Conservation (phyloP, 805 yeast genomes). For the Candida silvicultrix region DNA sequence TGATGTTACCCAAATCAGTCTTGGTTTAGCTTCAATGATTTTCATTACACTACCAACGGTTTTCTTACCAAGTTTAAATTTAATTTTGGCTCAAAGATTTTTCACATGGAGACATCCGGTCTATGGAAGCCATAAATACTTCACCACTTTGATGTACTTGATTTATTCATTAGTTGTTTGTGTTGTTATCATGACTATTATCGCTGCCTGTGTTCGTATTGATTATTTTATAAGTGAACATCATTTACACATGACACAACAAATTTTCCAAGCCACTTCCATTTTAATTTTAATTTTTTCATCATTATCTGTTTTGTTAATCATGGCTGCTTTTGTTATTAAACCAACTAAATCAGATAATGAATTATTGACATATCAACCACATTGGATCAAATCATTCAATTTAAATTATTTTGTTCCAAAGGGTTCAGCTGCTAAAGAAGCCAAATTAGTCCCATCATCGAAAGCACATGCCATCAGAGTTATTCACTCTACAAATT, state of each 20-base stretch:
- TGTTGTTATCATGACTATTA: slow-evolving; percentile 58
- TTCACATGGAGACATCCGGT: slow-evolving; percentile 78
- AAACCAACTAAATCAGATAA: slow-evolving; percentile 49
- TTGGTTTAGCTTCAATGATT: slow-evolving; percentile 53
- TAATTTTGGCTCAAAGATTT: slow-evolving; percentile 64
- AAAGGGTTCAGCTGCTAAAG: slow-evolving; percentile 43
- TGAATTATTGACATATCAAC: slow-evolving; percentile 53
- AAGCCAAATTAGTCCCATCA: slow-evolving; percentile 29
- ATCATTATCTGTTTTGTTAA: slow-evolving; percentile 43
- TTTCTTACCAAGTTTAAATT: slow-evolving; percentile 49
- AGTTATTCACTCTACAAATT: slow-evolving; percentile 54
- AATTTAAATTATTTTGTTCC: slow-evolving; percentile 52
- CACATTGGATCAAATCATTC: slow-evolving; percentile 72
- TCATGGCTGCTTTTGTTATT: slow-evolving; percentile 45
- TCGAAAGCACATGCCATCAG: slow-evolving; percentile 39
- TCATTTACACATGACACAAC: slow-evolving; percentile 44
- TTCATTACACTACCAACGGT: slow-evolving; percentile 55
- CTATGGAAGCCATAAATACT: slow-evolving; percentile 45
- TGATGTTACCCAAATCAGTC: slow-evolving; percentile 34
- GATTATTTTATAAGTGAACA: slow-evolving; percentile 41
- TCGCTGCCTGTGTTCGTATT: slow-evolving; percentile 56
- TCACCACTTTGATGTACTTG: slow-evolving; percentile 42
- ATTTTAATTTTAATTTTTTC: slow-evolving; percentile 47
- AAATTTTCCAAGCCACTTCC: slow-evolving; percentile 48
- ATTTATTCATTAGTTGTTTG: slow-evolving; percentile 49